Conservation (phyloP, 148 eudicot genomes). For the Tetragonia tetragonoides region DNA sequence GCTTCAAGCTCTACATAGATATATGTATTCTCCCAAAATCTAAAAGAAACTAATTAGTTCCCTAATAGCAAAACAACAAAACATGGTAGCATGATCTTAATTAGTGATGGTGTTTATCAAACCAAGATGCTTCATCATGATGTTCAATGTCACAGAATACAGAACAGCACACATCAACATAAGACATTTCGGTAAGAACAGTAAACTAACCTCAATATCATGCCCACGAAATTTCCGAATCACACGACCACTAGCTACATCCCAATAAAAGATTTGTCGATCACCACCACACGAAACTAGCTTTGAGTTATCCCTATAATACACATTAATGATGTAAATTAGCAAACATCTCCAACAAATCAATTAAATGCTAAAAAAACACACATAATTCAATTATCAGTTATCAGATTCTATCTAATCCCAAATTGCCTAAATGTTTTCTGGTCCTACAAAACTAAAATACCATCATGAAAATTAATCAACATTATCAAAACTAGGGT, state of each 20-base stretch:
- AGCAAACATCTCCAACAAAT: not conserved
- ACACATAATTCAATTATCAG: not conserved
- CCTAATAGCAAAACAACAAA: not conserved
- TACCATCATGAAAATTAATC: too few relatives aligned
- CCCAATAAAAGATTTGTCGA: slow-evolving; percentile 97
- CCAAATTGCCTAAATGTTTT: too few relatives aligned
- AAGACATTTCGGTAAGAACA: not conserved
- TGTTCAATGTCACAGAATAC: not conserved
- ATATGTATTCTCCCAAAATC: not conserved
- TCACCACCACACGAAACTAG: slow-evolving; percentile 88
- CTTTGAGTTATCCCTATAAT: slow-evolving; percentile 84
- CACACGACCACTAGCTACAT: slow-evolving; percentile 82
- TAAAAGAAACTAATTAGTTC: not conserved
- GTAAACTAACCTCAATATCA: slow-evolving; percentile 77
- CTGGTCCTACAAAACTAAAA: too few relatives aligned
- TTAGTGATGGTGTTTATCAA: not conserved
- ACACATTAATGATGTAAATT: not conserved
- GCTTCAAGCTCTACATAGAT: not conserved
- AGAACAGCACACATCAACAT: not conserved
- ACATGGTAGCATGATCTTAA: not conserved
- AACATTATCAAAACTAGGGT: not conserved
- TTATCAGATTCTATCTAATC: too few relatives aligned
- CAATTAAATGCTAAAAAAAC: not conserved
- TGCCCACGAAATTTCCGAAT: slow-evolving; percentile 94
- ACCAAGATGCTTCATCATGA: not conserved